Percentiles rank a stretch among this genome's conserved stretches.
Evolutionary conservation across 441 rosid genomes (phyloP).

Genomic region (Daphne laureola): DNA sequence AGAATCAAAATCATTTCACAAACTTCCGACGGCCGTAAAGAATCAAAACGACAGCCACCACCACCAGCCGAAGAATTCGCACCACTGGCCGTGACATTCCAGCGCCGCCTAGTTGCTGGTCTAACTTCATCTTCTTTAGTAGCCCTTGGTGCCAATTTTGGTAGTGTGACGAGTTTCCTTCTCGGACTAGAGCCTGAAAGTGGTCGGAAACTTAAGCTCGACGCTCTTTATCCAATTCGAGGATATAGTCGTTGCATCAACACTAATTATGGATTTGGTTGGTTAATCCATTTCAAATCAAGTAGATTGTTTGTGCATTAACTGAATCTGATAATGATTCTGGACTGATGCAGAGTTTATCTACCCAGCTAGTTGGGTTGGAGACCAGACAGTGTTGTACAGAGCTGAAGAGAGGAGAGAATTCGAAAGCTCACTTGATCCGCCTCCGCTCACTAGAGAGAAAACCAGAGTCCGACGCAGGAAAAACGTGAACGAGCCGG

Average conservation of each 20-base stretch:
- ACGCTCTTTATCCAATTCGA: constrained; percentile 62
- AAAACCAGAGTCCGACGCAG: constrained; percentile 25
- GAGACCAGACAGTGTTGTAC: constrained; percentile 72
- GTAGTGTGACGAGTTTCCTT: constrained; percentile 63
- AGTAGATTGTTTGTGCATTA: not conserved
- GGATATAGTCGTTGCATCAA: constrained; percentile 76
- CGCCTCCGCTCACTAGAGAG: constrained; percentile 38
- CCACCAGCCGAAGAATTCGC: constrained; percentile 54
- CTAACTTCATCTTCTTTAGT: constrained; percentile 66
- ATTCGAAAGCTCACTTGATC: constrained; percentile 59
- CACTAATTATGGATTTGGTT: constrained; percentile 71
- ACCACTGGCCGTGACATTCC: constrained; percentile 53
- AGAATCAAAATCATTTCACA: constrained; percentile 29
- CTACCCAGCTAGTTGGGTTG: constrained; percentile 72
- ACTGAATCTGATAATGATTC: not conserved
- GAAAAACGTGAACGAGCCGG: constrained; percentile 54
- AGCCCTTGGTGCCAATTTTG: constrained; percentile 77
- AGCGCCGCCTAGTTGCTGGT: constrained; percentile 53
- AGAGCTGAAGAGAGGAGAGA: constrained; percentile 62
- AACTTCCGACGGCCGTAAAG: constrained; percentile 38
- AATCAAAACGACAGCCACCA: constrained; percentile 14
- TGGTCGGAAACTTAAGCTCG: constrained; percentile 69
- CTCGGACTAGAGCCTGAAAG: constrained; percentile 60
- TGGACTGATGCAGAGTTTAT: constrained; percentile 46
- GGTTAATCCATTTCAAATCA: constrained; percentile 24